Base-by-base conservation (phyloP, 371 early-diverging fungal genomes). In the Nosema muscidifuracis region DNA sequence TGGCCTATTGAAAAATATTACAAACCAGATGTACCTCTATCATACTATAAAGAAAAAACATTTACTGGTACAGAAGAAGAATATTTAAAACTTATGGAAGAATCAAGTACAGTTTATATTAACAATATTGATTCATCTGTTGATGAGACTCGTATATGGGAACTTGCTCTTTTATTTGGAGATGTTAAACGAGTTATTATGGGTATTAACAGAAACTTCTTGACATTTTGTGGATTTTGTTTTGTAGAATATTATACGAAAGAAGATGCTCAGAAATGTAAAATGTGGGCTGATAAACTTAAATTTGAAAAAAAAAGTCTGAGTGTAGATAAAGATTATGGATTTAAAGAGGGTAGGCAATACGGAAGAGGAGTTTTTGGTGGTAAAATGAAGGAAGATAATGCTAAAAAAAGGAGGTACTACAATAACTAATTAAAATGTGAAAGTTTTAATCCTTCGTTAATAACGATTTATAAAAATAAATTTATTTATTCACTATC, bases 281-380 rank as follows among this genome's bases (percentile, higher is more conserved):
- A 75, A 33, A 34, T 50, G 24, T 70, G 61, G n/a, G 64, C 77
- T 34, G 60, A 74, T 26, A 67, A 61, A 34, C 71, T 76, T 30
- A 57, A 40, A 40, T n/a, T 82, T 30, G 79, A 77, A 22, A 58
- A 61, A 33, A 51, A 58, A 16, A 31, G 24, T n/a, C n/a, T 84
- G 3, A 70, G 67, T n/a, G 67, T 82, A 15, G 81, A 84, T 50
- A 71, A 78, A 57, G 82, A 84, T 69, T 66, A 72, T 38, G 84
- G 82, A 36, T 84, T 82, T 77, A 67, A 55, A 20, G 82, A 82
- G 43, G 77, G 77, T 22, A 75, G 84, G 67, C 79, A 81, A 68
- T 82, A 67, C 58, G 84, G 82, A 73, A 71, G 83, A 75, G 83
- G 83, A n/a, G 61, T 56, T 24, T 65, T 64, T 57, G 83, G 83